Conservation (phyloP, 83 land plant species). For the Thuja plicata region DNA sequence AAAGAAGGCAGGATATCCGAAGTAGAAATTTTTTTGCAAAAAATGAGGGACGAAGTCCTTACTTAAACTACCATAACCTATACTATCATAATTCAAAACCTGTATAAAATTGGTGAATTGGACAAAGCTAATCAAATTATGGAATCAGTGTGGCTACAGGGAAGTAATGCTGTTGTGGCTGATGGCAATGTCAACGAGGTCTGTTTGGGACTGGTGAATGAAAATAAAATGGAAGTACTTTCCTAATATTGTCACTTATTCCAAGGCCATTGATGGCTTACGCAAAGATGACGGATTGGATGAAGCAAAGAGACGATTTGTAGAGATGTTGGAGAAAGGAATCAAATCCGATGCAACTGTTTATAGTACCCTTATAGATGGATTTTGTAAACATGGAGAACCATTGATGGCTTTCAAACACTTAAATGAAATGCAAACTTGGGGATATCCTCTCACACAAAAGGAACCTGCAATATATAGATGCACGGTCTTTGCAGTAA, state of each 20-base stretch:
- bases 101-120: conserved; percentile 51
- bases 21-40: conserved; percentile 53
- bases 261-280: conserved; percentile 54
- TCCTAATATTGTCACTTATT: conserved; percentile 63
- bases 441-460: conserved; percentile 49
- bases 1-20: conserved; percentile 50
- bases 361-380: conserved; percentile 57
- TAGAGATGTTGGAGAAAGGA: conserved; percentile 60
- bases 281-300: conserved; percentile 68
- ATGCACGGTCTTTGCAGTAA: conserved; percentile 46
- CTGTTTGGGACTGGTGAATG: conserved; percentile 32
- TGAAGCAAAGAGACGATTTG: conserved; percentile 59
- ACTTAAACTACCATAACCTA: conserved; percentile 53
- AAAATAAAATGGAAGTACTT: conserved; percentile 27
- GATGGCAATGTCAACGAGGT: conserved; percentile 30
- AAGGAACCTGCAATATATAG: conserved; percentile 55
- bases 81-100: conserved; percentile 60
- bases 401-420: conserved; percentile 63
- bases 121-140: conserved; percentile 63
- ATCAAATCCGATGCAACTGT: conserved; percentile 48
- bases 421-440: conserved; percentile 71
- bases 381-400: conserved; percentile 54
- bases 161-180: conserved; percentile 59
- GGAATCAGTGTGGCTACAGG: conserved; percentile 61
- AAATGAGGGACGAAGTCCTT: conserved; percentile 63